A percentile compares a stretch with the other conserved stretches of the same genome.
Conservation (phyloP, 352 stramenopile genomes). For the Phytophthora ohioensis region DNA sequence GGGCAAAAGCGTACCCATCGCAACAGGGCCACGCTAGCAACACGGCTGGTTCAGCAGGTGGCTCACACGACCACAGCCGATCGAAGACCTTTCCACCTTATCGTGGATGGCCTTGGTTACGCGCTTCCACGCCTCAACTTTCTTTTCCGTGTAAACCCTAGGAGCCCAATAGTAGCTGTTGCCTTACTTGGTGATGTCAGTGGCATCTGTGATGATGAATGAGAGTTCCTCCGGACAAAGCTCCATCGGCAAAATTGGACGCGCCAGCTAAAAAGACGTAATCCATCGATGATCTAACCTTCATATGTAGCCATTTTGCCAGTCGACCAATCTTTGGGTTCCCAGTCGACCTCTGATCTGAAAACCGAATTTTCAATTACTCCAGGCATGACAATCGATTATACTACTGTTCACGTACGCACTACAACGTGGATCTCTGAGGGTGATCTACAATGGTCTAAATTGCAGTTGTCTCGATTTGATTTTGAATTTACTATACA, state of each 20-base stretch:
- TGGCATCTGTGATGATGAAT: conserved; percentile 59
- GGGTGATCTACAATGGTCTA: too few species aligned
- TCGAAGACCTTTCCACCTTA: conserved; percentile 74
- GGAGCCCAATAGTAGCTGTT: conserved; percentile 45
- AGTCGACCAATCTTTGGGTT: conserved; percentile 2
- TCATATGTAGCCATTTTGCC: conserved; percentile 12
- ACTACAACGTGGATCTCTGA: too few species aligned
- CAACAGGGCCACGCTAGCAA: too few species aligned
- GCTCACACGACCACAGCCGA: conserved; percentile 76
- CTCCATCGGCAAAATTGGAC: background rate
- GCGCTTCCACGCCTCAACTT: conserved; percentile 57
- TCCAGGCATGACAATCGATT: too few species aligned
- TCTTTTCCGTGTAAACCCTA: conserved; percentile 55
- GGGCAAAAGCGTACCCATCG: too few species aligned
- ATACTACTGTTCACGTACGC: too few species aligned
- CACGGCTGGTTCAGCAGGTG: conserved; percentile 60
- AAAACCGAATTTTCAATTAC: too few species aligned
- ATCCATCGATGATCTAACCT: conserved; percentile 9
- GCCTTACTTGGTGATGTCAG: conserved; percentile 46
- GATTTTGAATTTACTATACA: too few species aligned
- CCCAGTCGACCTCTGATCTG: too few species aligned
- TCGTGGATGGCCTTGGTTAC: conserved; percentile 73
- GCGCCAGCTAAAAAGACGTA: conserved; percentile 6
- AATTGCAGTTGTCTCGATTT: too few species aligned
- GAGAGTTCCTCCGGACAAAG: too few species aligned